These are phyloP conservation scores for Metarhizium album DNA, from an alignment of 2,329 filamentous ascomycete species.

Conservation along the genomic window DNA sequence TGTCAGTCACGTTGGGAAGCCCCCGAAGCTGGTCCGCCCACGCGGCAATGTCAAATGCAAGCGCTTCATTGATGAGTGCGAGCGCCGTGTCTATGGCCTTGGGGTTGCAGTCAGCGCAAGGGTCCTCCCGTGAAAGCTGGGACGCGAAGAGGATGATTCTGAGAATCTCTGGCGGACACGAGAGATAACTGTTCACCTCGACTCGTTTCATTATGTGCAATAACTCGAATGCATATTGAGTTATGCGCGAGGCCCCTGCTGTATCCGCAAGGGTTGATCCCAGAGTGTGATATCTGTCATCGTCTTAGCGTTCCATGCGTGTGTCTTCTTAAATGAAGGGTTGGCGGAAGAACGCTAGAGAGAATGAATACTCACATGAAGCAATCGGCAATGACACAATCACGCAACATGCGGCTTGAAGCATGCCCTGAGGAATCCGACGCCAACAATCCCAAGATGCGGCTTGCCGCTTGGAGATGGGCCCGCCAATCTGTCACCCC, in stretches of 20 bases:
- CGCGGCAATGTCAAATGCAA: slow-evolving; percentile 29
- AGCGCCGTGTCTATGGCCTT: slow-evolving; percentile 26
- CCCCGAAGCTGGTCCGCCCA: slow-evolving; percentile 31
- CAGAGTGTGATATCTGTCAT: slow-evolving; percentile 28
- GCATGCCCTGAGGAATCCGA: slow-evolving; percentile 17
- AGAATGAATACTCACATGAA: slow-evolving; percentile 31
- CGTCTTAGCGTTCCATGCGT: not conserved
- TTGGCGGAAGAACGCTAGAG: not conserved
- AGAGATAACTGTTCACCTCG: slow-evolving; percentile 31
- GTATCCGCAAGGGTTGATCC: slow-evolving; percentile 27
- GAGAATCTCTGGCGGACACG: slow-evolving; percentile 31
- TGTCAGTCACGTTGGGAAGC: slow-evolving; percentile 24
- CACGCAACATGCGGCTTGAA: slow-evolving; percentile 26
- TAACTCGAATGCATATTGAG: slow-evolving; percentile 27
- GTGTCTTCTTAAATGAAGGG: not conserved
- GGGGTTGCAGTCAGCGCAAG: slow-evolving; percentile 20
- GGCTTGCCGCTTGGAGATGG: slow-evolving; percentile 35
- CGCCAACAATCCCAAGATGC: slow-evolving; percentile 27
- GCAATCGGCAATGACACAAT: slow-evolving; percentile 37
- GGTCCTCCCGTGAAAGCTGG: slow-evolving; percentile 29
- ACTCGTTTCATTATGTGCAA: slow-evolving; percentile 29
- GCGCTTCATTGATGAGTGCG: slow-evolving; percentile 29
- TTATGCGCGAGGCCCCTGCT: slow-evolving; percentile 26
- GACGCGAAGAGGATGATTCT: slow-evolving; percentile 34
- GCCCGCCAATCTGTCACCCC: slow-evolving; percentile 26